These are phyloP conservation scores for Mycena floridula DNA, from an alignment of 768 basidiomycete species.

Conservation along the genomic window DNA sequence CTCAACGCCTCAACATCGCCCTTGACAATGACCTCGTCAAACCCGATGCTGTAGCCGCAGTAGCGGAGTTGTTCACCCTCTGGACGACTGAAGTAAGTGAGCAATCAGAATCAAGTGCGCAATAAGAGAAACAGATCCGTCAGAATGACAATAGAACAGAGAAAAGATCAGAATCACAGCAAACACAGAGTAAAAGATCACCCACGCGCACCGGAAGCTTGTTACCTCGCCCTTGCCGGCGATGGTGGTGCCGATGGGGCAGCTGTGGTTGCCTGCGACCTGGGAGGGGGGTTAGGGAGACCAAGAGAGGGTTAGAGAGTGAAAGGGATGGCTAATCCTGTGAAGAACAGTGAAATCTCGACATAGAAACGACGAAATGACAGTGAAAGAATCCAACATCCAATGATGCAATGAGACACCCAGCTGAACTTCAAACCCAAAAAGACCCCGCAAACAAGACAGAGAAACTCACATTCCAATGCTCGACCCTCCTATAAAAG, in stretches of 20 bases:
- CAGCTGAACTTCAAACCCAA: not conserved
- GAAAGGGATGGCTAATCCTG: too few species aligned
- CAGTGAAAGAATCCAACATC: too few species aligned
- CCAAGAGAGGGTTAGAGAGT: not conserved
- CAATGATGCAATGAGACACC: not conserved
- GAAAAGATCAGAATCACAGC: not conserved
- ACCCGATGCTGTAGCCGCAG: slow-evolving; percentile 64
- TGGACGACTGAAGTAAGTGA: too few species aligned
- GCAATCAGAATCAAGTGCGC: too few species aligned
- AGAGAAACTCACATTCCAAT: slow-evolving; percentile 69
- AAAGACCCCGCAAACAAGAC: not conserved
- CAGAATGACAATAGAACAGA: too few species aligned
- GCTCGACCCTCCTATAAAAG: slow-evolving; percentile 63
- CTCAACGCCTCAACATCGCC: slow-evolving; percentile 70
- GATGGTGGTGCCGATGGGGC: slow-evolving; percentile 77
- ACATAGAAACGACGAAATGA: too few species aligned
- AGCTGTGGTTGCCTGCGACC: slow-evolving; percentile 84
- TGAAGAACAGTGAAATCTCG: too few species aligned
- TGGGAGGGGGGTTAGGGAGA: slow-evolving; percentile 14
- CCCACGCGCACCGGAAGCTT: slow-evolving; percentile 81
- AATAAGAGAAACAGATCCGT: too few species aligned
- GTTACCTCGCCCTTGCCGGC: slow-evolving; percentile 49
- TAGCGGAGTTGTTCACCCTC: slow-evolving; percentile 87
- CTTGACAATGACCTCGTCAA: slow-evolving; percentile 73
- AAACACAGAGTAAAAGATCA: slow-evolving; percentile 11